Evolutionary conservation across 164 flowering plant genomes (phyloP), one percentile per base, ranked within the genome.

Genomic region (Sextonia rubra): DNA sequence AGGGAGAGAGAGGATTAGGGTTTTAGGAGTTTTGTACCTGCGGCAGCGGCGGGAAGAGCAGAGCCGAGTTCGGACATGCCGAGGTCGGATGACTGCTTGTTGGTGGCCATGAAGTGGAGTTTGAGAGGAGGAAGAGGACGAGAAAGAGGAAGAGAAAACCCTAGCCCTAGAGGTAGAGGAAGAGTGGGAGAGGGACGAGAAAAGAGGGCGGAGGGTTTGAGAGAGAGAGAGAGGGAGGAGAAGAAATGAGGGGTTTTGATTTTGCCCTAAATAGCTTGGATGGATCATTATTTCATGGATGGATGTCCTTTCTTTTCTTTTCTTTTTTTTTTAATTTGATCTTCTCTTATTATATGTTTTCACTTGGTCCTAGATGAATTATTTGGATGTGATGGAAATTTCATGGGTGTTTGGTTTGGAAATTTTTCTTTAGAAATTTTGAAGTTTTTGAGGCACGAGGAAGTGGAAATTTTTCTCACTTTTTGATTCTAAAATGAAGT

Each of bases 11-110:
- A 49, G 58, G 2, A 30, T 30, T 63, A 75, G 68, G 69, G 44
- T 63, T 37, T 37, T 37, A 37, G 44, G 11, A 9, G 0, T 44
- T 70, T 29, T 3, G 25, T 70, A 74, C 81, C 83, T 20, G 80
- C 78, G 61, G 79, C 44, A 37, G 77, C 79, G n/a, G 78, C 80
- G 2, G 78, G 82, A 30, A 75, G 74, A 66, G 73, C 26, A 55
- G 85, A 74, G 67, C 67, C 71, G 74, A 88, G 83, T 75, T 87
- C 94, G 55, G 88, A 65, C 82, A 87, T 74, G 78, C 75, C 73
- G 80, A 90, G 79, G 75, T 72, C 80, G 44, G 47, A 20, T 12
- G 52, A 23, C 37, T 75, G 72, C 55, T 77, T 85, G 77, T 78
- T 79, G 82, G 75, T 83, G 81, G 84, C 85, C 74, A 71, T 71